These are phyloP conservation scores for Cercophora sp. DNA, from an alignment of 495 filamentous ascomycete genomes.

Conservation along the genomic window DNA sequence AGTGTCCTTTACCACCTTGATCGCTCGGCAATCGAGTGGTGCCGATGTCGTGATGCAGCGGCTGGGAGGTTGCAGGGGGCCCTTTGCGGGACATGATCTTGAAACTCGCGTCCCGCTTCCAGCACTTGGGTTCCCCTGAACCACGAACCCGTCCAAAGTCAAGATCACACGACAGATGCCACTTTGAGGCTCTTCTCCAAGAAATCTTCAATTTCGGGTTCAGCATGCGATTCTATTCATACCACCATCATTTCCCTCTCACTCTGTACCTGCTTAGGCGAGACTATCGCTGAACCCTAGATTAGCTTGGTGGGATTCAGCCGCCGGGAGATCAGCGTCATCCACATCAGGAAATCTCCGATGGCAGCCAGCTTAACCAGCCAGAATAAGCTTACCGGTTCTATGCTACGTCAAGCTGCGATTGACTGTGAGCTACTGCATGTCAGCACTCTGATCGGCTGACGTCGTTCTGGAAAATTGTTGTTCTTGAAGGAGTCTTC, in stretches of 20 bases:
- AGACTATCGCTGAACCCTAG: too few species aligned
- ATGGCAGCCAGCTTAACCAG: background rate
- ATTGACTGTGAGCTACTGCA: background rate
- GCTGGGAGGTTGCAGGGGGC: background rate
- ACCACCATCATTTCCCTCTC: background rate
- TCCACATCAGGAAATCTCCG: background rate
- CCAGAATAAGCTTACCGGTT: background rate
- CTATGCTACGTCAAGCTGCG: background rate
- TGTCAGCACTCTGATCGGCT: background rate
- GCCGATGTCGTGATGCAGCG: too few species aligned
- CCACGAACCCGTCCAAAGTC: background rate
- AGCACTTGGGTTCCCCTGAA: background rate
- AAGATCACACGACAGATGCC: background rate
- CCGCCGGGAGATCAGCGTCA: background rate
- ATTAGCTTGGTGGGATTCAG: constrained; percentile 3
- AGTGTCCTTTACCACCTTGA: too few species aligned
- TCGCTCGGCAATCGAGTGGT: too few species aligned
- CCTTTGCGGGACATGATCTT: background rate
- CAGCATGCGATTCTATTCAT: constrained; percentile 10
- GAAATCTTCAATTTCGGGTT: too few species aligned
- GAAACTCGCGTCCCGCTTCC: background rate
- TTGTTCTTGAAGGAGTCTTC: background rate
- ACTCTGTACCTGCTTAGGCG: background rate
- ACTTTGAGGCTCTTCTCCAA: background rate
- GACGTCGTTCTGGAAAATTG: background rate